Evolutionary conservation across 306 rosid species (phyloP).

Genomic region (Corylus americana): DNA sequence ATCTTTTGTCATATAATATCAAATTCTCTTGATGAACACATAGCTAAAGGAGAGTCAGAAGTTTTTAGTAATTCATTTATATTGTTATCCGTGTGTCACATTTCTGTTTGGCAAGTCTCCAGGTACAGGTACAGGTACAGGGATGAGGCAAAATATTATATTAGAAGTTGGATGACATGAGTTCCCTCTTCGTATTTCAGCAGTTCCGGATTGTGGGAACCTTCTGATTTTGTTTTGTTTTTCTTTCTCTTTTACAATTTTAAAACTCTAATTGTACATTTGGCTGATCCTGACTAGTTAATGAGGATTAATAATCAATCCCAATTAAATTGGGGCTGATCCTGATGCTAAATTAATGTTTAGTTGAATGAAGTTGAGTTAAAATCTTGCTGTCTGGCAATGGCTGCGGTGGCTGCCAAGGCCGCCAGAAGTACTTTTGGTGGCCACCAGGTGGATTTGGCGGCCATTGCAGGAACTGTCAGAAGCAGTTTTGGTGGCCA

Average conservation of each 20-base stretch:
- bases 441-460: too few species aligned
- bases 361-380: slow-evolving; percentile 1
- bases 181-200: background rate
- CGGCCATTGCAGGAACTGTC: too few species aligned
- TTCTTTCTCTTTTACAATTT: too few species aligned
- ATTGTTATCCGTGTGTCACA: background rate
- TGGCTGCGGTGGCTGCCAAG: too few species aligned
- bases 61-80: background rate
- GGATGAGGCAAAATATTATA: background rate
- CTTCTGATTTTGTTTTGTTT: background rate
- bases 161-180: background rate
- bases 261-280: background rate
- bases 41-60: background rate
- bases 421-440: too few species aligned
- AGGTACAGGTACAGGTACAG: background rate
- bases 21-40: background rate
- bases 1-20: slow-evolving; percentile 3
- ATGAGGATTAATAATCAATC: background rate
- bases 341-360: background rate
- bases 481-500: too few species aligned
- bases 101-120: background rate
- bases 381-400: background rate
- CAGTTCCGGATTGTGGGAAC: background rate
- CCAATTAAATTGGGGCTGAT: background rate
- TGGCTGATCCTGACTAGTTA: background rate